A percentile compares a stretch with the other conserved stretches of the same genome.
Conservation (phyloP, 352 stramenopile genomes). For the Albugo laibachii region DNA sequence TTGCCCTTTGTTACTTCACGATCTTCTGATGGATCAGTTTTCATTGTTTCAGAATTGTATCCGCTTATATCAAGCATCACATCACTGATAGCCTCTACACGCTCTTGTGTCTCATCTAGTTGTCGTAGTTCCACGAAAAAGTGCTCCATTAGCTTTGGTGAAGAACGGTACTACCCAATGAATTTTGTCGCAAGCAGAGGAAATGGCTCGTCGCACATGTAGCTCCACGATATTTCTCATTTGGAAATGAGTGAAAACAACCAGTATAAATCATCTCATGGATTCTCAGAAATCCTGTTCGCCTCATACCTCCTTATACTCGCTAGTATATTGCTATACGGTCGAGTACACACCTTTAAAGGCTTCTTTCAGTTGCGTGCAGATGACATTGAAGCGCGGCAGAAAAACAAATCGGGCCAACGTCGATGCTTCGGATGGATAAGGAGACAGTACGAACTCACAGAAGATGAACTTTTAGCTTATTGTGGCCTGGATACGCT, state of each 20-base stretch:
- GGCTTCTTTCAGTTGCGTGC: no score
- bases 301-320: background rate
- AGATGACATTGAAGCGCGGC: no score
- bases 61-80: slow-evolving; percentile 34
- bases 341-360: no score
- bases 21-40: slow-evolving; percentile 12
- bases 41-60: slow-evolving; percentile 5
- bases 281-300: slow-evolving; percentile 5
- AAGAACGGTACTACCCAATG: no score
- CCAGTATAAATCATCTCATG: background rate
- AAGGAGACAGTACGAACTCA: slow-evolving; percentile 14
- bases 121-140: slow-evolving; percentile 54
- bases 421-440: slow-evolving; percentile 31
- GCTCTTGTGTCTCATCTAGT: slow-evolving; percentile 66
- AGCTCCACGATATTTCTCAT: no score
- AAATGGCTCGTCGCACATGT: no score
- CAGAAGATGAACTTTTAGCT: slow-evolving; percentile 45
- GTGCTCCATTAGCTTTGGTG: slow-evolving; percentile 25
- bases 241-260: background rate
- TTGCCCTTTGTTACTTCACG: no score
- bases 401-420: no score
- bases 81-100: slow-evolving; percentile 59
- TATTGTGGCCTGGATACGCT: slow-evolving; percentile 58
- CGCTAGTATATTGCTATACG: no score
- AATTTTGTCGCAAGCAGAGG: no score